Evolutionary conservation across 2,329 filamentous ascomycete genomes (phyloP).

Genomic region (Gliomastix tumulicola): DNA sequence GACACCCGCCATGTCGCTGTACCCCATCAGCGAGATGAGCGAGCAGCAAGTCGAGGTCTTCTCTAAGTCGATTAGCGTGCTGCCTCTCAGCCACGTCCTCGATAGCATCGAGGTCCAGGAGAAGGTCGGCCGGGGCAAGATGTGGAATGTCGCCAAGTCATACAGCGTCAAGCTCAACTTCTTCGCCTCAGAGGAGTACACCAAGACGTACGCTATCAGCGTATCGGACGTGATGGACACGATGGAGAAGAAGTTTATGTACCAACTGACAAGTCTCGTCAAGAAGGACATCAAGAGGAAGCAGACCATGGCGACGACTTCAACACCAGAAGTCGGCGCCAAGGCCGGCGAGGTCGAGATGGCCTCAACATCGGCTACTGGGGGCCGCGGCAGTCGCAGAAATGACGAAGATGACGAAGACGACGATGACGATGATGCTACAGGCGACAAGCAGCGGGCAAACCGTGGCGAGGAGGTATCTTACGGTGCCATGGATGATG

Average conservation of each 20-base stretch:
- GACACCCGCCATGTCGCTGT: constrained; percentile 84
- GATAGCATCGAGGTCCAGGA: constrained; percentile 79
- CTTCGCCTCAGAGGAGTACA: constrained; percentile 80
- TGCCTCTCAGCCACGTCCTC: constrained; percentile 77
- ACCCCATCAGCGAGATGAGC: constrained; percentile 66
- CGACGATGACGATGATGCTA: constrained; percentile 75
- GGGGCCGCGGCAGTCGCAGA: constrained; percentile 27
- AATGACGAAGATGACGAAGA: constrained; percentile 62
- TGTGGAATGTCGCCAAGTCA: constrained; percentile 65
- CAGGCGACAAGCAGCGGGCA: constrained; percentile 63
- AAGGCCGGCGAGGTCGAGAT: constrained; percentile 47
- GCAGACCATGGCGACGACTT: constrained; percentile 54
- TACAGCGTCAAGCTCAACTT: constrained; percentile 79
- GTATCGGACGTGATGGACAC: constrained; percentile 70
- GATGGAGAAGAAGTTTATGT: constrained; percentile 75
- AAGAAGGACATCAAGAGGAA: constrained; percentile 81
- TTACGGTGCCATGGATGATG: constrained; percentile 89
- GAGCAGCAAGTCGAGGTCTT: constrained; percentile 68
- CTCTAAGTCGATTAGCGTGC: constrained; percentile 82
- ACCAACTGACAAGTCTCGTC: constrained; percentile 61
- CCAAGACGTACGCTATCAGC: constrained; percentile 75
- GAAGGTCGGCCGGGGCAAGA: constrained; percentile 63
- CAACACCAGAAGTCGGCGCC: constrained; percentile 66
- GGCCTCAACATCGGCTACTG: constrained; percentile 26
- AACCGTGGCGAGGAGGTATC: constrained; percentile 79